Evolutionary conservation across 2,329 filamentous ascomycete genomes (phyloP).

Genomic region (Tolypocladium cylindrosporum): DNA sequence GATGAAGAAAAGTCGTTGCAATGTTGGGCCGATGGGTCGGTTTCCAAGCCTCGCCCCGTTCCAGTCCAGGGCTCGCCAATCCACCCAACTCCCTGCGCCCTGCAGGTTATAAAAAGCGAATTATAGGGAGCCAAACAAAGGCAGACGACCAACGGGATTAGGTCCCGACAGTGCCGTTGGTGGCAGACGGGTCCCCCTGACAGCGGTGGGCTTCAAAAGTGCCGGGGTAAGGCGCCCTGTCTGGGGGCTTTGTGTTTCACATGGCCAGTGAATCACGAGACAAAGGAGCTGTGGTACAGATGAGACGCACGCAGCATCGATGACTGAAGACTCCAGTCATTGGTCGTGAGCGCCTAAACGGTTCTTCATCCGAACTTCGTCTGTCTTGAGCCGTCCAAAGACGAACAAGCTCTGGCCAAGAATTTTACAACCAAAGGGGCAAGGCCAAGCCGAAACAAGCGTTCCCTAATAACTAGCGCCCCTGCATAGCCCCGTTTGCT

Average conservation of each 20-base stretch:
- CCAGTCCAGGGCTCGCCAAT: neutral
- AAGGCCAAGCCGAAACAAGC: neutral
- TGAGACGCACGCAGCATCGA: neutral
- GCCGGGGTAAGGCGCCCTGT: neutral
- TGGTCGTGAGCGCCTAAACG: neutral
- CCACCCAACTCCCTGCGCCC: neutral
- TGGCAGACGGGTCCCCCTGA: neutral
- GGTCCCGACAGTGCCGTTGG: neutral
- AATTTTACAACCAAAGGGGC: neutral
- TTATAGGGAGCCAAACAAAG: neutral
- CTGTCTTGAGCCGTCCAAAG: neutral
- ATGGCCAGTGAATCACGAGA: neutral
- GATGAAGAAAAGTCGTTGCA: neutral
- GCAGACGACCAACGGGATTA: neutral
- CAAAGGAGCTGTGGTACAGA: neutral
- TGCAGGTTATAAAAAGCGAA: neutral
- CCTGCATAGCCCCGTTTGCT: neutral
- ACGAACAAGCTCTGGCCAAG: neutral
- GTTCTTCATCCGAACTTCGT: neutral
- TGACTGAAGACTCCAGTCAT: neutral
- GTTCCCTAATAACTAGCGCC: neutral
- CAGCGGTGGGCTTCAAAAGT: neutral
- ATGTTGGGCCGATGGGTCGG: neutral
- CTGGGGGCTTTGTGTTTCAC: neutral
- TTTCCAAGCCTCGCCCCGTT: neutral